Conservation (phyloP, 768 basidiomycete genomes). For the Boletus subparvulus region DNA sequence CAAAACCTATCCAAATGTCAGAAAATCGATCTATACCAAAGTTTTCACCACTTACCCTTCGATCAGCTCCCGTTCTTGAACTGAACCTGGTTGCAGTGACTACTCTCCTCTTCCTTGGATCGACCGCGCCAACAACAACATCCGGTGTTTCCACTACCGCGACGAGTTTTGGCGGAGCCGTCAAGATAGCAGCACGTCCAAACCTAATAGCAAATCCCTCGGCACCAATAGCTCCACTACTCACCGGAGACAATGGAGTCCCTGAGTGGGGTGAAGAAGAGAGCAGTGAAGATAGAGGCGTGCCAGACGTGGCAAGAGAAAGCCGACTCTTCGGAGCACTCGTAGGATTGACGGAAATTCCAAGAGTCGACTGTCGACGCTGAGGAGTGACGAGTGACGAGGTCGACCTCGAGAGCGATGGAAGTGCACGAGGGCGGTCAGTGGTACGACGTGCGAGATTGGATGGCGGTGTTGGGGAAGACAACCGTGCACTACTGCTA, state of each 20-base stretch:
- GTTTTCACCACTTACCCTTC: conserved; percentile 55
- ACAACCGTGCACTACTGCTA: conserved; percentile 19
- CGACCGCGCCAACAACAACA: conserved; percentile 86
- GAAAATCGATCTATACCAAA: neutral
- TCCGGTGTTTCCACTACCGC: conserved; percentile 86
- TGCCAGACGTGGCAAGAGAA: conserved; percentile 41
- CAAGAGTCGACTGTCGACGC: conserved; percentile 34
- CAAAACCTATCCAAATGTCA: conserved; percentile 53
- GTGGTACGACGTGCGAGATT: conserved; percentile 17
- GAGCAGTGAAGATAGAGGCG: conserved; percentile 37
- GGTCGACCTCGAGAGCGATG: conserved; percentile 54
- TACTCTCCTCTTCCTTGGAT: conserved; percentile 78
- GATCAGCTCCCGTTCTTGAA: conserved; percentile 75
- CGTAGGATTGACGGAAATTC: conserved; percentile 35
- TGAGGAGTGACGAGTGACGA: conserved; percentile 45
- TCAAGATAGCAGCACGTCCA: conserved; percentile 73
- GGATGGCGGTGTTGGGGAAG: conserved; percentile 30
- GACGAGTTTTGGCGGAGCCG: conserved; percentile 80
- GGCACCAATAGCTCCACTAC: conserved; percentile 23
- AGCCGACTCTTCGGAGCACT: conserved; percentile 44
- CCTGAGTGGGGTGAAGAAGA: conserved; percentile 32
- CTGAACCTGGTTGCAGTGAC: conserved; percentile 89
- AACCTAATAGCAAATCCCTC: conserved; percentile 48
- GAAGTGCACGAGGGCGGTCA: conserved; percentile 46
- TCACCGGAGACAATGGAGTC: conserved; percentile 34